These are phyloP conservation scores for Venturia nashicola DNA, from an alignment of 2,329 filamentous ascomycete species.

Conservation along the genomic window DNA sequence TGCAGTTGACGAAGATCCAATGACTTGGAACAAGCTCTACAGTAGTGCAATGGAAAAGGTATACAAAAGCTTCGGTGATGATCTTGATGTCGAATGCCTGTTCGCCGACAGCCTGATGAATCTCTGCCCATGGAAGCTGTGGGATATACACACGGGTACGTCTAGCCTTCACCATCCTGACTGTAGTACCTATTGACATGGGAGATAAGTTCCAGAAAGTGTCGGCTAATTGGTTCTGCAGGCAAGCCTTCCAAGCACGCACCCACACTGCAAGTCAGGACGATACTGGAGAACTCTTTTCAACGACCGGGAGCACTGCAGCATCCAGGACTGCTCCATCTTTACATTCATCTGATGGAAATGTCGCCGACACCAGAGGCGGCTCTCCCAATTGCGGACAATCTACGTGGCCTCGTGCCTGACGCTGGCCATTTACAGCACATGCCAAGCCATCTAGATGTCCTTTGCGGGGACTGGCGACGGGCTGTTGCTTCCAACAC, in stretches of 20 bases:
- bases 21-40: constrained; percentile 46
- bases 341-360: constrained; percentile 70
- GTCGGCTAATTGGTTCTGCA: not conserved
- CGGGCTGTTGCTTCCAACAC: constrained; percentile 55
- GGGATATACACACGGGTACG: constrained; percentile 40
- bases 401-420: constrained; percentile 51
- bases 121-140: constrained; percentile 51
- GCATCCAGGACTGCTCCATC: constrained; percentile 60
- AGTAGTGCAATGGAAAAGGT: constrained; percentile 48
- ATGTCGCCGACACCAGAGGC: constrained; percentile 57
- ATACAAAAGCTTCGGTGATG: constrained; percentile 39
- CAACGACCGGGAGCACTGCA: constrained; percentile 31
- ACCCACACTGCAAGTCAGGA: constrained; percentile 45
- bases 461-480: constrained; percentile 59
- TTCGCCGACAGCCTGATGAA: constrained; percentile 57
- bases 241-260: constrained; percentile 44
- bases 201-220: not conserved
- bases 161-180: not conserved
- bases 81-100: constrained; percentile 51
- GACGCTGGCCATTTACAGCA: constrained; percentile 61
- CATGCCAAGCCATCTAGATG: constrained; percentile 69
- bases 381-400: constrained; percentile 48
- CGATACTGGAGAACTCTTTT: constrained; percentile 47
- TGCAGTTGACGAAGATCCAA: constrained; percentile 36
- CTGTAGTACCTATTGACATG: not conserved